Conservation (phyloP, 768 basidiomycete species). For the Leucogyrophana mollusca region DNA sequence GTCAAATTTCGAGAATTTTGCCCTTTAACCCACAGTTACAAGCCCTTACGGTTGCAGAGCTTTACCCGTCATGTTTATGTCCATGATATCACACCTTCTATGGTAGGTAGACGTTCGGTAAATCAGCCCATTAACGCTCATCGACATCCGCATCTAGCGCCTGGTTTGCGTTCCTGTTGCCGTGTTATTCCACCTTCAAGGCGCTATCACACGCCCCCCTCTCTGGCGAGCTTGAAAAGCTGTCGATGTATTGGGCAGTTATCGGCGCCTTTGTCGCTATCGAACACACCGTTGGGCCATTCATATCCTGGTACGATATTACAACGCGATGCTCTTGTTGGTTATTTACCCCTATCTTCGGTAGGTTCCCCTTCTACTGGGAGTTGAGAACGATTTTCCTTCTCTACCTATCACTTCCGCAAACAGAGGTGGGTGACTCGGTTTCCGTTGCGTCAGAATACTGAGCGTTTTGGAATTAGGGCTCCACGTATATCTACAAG, state of each 20-base stretch:
- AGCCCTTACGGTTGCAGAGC: no score
- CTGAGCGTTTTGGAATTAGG: conserved; percentile 40
- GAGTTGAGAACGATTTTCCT: conserved; percentile 68
- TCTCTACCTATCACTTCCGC: conserved; percentile 66
- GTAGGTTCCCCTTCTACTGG: conserved; percentile 77
- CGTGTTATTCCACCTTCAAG: conserved; percentile 67
- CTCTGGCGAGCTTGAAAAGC: conserved; percentile 53
- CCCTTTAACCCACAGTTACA: no score
- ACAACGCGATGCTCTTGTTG: conserved; percentile 4
- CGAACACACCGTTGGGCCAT: conserved; percentile 61
- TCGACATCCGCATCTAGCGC: conserved; percentile 39
- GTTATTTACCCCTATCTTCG: conserved; percentile 12
- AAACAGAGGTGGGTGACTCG: conserved; percentile 52
- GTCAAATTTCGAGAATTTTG: no score
- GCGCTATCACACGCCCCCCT: conserved; percentile 53
- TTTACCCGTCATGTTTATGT: conserved; percentile 44
- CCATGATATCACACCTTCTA: conserved; percentile 47
- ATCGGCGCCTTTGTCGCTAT: conserved; percentile 58
- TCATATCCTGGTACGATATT: conserved; percentile 59
- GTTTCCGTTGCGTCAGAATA: conserved; percentile 5
- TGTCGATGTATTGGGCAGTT: conserved; percentile 65
- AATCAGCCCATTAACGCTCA: conserved; percentile 1
- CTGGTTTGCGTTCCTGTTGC: conserved; percentile 70
- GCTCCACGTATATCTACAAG: conserved; percentile 64
- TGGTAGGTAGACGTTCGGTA: conserved; percentile 32